A percentile compares a stretch with the other conserved stretches of the same genome.
Evolutionary conservation across 345 rosid species (phyloP).

Genomic region (Leavenworthia alabamica): DNA sequence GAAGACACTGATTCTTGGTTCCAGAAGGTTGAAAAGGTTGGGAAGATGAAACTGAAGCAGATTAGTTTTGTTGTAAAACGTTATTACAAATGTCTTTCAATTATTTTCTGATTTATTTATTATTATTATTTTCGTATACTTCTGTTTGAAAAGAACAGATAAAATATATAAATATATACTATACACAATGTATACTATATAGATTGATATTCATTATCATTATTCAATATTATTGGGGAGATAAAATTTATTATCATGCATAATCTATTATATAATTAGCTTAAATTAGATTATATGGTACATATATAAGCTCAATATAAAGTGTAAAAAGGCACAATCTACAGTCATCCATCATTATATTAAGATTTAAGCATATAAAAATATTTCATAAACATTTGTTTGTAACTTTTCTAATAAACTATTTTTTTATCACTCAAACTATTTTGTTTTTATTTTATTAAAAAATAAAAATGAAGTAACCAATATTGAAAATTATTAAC

Average conservation of each 20-base stretch:
- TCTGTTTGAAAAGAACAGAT: background rate
- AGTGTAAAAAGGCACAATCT: background rate
- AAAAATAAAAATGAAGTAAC: background rate
- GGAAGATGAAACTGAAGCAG: slow-evolving; percentile 17
- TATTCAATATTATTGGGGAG: background rate
- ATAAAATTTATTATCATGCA: background rate
- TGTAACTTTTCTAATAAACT: background rate
- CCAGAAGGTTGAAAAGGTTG: slow-evolving; percentile 17
- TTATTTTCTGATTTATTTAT: slow-evolving; percentile 21
- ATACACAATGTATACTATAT: slow-evolving; percentile 1
- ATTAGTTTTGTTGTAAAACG: slow-evolving; percentile 23
- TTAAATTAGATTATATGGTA: background rate
- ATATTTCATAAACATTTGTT: background rate
- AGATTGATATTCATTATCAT: background rate
- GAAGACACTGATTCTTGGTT: slow-evolving; percentile 22
- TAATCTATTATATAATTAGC: background rate
- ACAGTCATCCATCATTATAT: background rate
- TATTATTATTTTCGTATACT: background rate
- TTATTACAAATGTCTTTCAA: slow-evolving; percentile 15
- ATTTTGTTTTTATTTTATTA: background rate
- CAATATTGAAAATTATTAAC: background rate
- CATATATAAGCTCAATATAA: background rate
- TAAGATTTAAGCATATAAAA: no score
- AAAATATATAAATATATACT: background rate
- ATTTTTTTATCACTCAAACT: background rate